A percentile compares a stretch with the other conserved stretches of the same genome.
phyloP scores from a whole-genome alignment of 768 basidiomycete genomes.

The Rhodotorula graminis region DNA sequence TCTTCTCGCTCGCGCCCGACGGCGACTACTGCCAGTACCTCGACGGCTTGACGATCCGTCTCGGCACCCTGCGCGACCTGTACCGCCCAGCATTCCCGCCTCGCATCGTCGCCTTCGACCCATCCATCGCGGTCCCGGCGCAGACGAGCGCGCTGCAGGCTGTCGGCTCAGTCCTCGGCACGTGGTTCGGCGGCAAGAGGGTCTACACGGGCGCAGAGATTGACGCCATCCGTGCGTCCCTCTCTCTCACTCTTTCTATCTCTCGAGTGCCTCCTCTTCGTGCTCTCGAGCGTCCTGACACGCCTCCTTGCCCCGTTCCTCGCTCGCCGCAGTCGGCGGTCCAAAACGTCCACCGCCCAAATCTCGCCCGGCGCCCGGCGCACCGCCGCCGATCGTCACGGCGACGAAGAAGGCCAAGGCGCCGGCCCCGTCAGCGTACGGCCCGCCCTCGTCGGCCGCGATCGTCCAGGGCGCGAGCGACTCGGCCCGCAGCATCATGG shows the following conservation, averaged over 20 bases:
- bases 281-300: background rate
- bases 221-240: conserved; percentile 27
- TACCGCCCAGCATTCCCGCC: conserved; percentile 34
- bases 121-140: conserved; percentile 21
- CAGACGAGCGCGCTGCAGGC: conserved; percentile 4
- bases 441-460: background rate
- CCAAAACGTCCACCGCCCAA: conserved; percentile 34
- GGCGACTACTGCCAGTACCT: conserved; percentile 36
- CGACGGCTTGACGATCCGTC: conserved; percentile 31
- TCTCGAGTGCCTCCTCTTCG: too few relatives aligned
- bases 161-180: conserved; percentile 9
- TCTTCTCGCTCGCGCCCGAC: conserved; percentile 21
- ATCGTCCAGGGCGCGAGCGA: conserved; percentile 29
- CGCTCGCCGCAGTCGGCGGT: conserved; percentile 26
- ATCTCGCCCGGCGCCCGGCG: conserved; percentile 2
- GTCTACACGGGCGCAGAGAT: conserved; percentile 33
- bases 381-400: conserved; percentile 9
- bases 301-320: too few relatives aligned
- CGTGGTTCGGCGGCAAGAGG: conserved; percentile 28
- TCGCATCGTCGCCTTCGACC: background rate
- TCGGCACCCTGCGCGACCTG: conserved; percentile 28
- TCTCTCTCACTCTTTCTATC: background rate
- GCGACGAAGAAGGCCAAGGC: conserved; percentile 4
- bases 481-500: conserved; percentile 28
- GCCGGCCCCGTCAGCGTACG: background rate